Base-by-base conservation (phyloP, 257 asterid species). In the Nemophila menziesii region DNA sequence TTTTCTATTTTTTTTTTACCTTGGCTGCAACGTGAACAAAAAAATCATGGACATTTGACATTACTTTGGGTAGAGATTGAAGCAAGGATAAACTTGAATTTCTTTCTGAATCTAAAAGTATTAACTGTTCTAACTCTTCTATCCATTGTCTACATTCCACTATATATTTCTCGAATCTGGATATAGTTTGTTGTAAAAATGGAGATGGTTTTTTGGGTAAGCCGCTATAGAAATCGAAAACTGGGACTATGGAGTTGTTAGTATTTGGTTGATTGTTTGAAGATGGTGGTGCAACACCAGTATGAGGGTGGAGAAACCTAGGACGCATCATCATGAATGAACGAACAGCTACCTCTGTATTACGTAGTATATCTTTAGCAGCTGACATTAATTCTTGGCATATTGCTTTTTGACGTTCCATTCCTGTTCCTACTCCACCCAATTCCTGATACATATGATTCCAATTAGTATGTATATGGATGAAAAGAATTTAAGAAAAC, bases 21-120 rank as follows among this genome's bases (percentile, higher is more conserved):
- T 85, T 90, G 38, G 99, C 79, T 33, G 99, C 99, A 43, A 90
- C 93, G 57, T 90, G 99, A 59, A 90, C 93, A 59, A 85, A 90
- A 66, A 78, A 90, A 56, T 63, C 94, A 52, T 90, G 94, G 16
- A 90, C 99, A 68, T 90, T 85, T 59, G 73, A 58, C 85, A 90
- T 66, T 71, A 85, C 87, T 58, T 81, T 79, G 20, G 99, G 99
- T 58, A 90, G 81, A 62, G 96, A 85, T 56, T 77, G 92, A 76
- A 85, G 66, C 63, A 85, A 66, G 10, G 98, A 78, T 15, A 85
- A 65, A 56, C 63, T 70, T 18, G 78, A 57, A 48, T 74, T 72
- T 63, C 62, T 73, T 51, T 74, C 89, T 54, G 90, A 59, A 64
- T 72, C 83, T 43, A 77, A 64, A 16, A 72, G 66, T 51, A 84